These are phyloP conservation scores for Gymnopilus junonius DNA, from an alignment of 768 basidiomycete species.

Conservation along the genomic window DNA sequence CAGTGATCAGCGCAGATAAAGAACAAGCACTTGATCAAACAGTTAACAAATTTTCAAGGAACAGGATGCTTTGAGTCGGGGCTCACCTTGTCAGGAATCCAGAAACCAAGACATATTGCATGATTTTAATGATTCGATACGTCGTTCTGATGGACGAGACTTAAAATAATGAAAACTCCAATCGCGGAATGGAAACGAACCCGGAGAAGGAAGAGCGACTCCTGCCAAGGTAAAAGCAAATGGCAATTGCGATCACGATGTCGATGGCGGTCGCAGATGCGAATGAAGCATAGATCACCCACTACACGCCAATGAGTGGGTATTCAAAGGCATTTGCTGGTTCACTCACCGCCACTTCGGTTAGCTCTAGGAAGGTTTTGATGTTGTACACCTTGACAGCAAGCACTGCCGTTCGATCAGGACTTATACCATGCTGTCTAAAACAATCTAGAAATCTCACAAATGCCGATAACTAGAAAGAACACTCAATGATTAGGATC, in stretches of 20 bases:
- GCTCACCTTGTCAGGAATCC: slow-evolving; percentile 14
- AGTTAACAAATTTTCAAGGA: background rate
- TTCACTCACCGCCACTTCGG: background rate
- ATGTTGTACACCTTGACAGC: background rate
- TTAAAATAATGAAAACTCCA: background rate
- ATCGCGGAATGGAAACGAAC: background rate
- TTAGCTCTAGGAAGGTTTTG: background rate
- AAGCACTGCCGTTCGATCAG: background rate
- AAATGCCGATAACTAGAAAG: background rate
- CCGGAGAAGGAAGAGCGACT: slow-evolving; percentile 12
- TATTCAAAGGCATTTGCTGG: background rate
- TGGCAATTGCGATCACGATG: slow-evolving; percentile 13
- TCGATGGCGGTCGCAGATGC: slow-evolving; percentile 18
- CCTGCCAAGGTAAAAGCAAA: slow-evolving; percentile 19
- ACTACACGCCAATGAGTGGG: background rate
- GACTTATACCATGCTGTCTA: background rate
- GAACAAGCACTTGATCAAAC: slow-evolving; percentile 16
- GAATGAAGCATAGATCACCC: slow-evolving; percentile 13
- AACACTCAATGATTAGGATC: background rate
- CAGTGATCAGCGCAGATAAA: slow-evolving; percentile 16
- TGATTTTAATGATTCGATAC: slow-evolving; percentile 13
- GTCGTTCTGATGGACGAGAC: slow-evolving; percentile 5
- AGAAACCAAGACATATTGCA: slow-evolving; percentile 20
- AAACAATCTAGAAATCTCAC: background rate
- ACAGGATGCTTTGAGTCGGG: background rate